These are phyloP conservation scores for Sporothrix pseudoabietina DNA, from an alignment of 2,329 filamentous ascomycete genomes.

Conservation along the genomic window DNA sequence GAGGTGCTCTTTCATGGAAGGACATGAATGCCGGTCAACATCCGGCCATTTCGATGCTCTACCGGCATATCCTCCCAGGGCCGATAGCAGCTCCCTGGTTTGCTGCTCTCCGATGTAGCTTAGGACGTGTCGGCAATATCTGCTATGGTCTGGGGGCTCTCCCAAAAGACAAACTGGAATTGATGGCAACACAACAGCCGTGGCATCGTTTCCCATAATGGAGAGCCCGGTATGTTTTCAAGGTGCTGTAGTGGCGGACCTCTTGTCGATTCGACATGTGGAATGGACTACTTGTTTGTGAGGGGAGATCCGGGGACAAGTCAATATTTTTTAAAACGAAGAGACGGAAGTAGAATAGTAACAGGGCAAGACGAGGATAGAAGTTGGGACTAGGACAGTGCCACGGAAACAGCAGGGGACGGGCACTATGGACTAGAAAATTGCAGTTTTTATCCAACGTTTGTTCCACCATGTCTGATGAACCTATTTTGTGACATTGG, in stretches of 20 bases:
- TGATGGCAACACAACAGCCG: no score
- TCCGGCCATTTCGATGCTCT: background rate
- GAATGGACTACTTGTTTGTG: background rate
- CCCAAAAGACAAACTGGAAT: no score
- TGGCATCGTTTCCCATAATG: no score
- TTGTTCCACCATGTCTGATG: background rate
- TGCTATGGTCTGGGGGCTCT: no score
- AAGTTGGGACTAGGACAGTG: background rate
- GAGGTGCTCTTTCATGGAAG: background rate
- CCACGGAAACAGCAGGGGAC: background rate
- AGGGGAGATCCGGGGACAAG: background rate
- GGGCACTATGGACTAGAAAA: background rate
- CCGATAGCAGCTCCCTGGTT: background rate
- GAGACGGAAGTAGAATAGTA: background rate
- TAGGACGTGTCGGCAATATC: background rate
- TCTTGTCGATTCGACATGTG: background rate
- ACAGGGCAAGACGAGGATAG: background rate
- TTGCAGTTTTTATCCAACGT: background rate
- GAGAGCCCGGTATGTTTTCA: no score
- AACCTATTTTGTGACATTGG: background rate
- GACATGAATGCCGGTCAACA: background rate
- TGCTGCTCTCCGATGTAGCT: constrained; percentile 3
- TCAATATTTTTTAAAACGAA: background rate
- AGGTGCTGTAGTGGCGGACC: no score
- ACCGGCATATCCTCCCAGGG: background rate